Base-by-base conservation (phyloP, 441 rosid genomes). In the Pelargonium australe region DNA sequence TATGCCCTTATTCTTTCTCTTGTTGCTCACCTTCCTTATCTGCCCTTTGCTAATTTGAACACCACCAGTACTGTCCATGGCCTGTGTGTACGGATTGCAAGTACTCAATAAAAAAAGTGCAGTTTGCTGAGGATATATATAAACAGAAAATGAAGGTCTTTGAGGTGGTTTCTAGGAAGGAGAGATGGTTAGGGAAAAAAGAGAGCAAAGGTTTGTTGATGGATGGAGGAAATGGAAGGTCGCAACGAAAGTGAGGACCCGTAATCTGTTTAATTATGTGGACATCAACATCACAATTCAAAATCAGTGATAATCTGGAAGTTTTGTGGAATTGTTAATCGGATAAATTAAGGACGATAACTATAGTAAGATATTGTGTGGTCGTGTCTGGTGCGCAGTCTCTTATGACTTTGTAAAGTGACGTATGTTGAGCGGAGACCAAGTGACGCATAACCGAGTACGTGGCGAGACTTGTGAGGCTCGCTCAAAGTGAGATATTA, bases 1-100 rank as follows among this genome's bases (percentile, higher is more conserved):
- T 69, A 89, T 63, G 2, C 55, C 85, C 58, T 84, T 79, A n/a
- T n/a, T n/a, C 61, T 73, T 72, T 23, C 57, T 71, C 20, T 72
- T 68, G 13, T 45, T 80, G 13, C 1, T 11, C 0, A 20, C 67
- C 58, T 68, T 67, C 68, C 66, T 79, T 68, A 60, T n/a, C n/a
- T n/a, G 51, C 70, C 70, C 78, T 79, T 6, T 61, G 31, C 31
- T 28, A n/a, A n/a, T n/a, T 17, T 74, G 76, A 63, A 67, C 77
- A 12, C 83, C 65, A 63, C n/a, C n/a, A n/a, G 3, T 2, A 28
- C 31, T 28, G 31, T 76, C 81, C 85, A 77, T 82, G 0, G 23
- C 0, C 6, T 0, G 16, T 6, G 11, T 10, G 6, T 3, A 63
- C 5, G 5, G 0, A 37, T 1, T 14, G 14, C 14, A 1, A 41